Conservation (phyloP, 2,329 filamentous ascomycete species). For the Aureobasidium sp. region DNA sequence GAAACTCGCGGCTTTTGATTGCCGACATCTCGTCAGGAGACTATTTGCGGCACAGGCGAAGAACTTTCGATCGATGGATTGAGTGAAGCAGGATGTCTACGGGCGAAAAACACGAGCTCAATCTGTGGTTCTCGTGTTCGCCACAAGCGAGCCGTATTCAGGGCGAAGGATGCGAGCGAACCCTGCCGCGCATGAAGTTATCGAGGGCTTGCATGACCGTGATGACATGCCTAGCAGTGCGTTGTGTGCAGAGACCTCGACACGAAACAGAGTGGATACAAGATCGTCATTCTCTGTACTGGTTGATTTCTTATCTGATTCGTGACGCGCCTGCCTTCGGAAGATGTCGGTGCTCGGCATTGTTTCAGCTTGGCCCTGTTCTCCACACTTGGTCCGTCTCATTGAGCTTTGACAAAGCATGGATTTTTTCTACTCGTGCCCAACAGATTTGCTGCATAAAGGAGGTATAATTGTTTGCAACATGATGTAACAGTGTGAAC, state of each 20-base stretch:
- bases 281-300: neutral
- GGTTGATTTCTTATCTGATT: neutral
- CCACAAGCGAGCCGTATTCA: neutral
- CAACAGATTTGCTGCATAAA: neutral
- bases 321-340: neutral
- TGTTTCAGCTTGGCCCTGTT: neutral
- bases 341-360: neutral
- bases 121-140: neutral
- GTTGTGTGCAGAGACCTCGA: no score
- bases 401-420: neutral
- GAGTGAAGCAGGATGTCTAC: neutral
- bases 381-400: neutral
- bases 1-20: neutral
- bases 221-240: neutral
- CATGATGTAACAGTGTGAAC: no score
- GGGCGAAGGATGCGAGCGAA: slow-evolving; percentile 2
- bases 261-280: neutral
- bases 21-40: neutral
- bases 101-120: neutral
- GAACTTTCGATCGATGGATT: no score
- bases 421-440: neutral
- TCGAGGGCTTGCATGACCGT: neutral
- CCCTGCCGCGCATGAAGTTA: neutral
- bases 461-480: no score
- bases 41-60: neutral